phyloP scores from a whole-genome alignment of 306 rosid species.

The Lathyrus oleraceus region DNA sequence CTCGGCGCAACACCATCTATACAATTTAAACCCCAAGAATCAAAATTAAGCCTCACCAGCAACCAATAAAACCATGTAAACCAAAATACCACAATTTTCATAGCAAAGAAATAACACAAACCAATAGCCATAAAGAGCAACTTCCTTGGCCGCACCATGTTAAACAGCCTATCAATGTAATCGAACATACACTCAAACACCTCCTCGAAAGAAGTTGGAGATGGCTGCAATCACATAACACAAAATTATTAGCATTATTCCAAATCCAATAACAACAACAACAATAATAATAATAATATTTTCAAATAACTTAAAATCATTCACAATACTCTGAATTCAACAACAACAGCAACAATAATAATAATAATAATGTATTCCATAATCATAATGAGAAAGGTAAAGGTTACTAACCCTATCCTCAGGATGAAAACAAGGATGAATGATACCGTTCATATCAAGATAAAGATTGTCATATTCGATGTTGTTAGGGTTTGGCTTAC shows the following conservation, averaged over 20 bases:
- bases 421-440: conserved; percentile 98
- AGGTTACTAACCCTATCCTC: conserved; percentile 76
- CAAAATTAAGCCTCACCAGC: conserved; percentile 25
- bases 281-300: not conserved
- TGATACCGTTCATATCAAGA: conserved; percentile 95
- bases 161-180: conserved; percentile 86
- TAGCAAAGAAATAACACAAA: conserved; percentile 40
- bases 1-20: conserved; percentile 99
- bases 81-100: not conserved
- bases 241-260: not conserved
- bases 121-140: conserved; percentile 95
- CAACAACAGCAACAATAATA: not conserved
- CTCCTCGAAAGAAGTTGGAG: conserved; percentile 77
- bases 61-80: not conserved
- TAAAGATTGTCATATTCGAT: conserved; percentile 90
- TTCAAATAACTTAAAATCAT: not conserved
- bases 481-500: conserved; percentile 78
- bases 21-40: conserved; percentile 11
- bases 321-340: not conserved
- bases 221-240: conserved; percentile 64
- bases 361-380: not conserved
- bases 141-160: conserved; percentile 96
- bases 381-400: not conserved
- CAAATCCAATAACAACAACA: not conserved
- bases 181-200: conserved; percentile 95